phyloP scores from a whole-genome alignment of 768 basidiomycete genomes.

The Pisolithus sp. region DNA sequence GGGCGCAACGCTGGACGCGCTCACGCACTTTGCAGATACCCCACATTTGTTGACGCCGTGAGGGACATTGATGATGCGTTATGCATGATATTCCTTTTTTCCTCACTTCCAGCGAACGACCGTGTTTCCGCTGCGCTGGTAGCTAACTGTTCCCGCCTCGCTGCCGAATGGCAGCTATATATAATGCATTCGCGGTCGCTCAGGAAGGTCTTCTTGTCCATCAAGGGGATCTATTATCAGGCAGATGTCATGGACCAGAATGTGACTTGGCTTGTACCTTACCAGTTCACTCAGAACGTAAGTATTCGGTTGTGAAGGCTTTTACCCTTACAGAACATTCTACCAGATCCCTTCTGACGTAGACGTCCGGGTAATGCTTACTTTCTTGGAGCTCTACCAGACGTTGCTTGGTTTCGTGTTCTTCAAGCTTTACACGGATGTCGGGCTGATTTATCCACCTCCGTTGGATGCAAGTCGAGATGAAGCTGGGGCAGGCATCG shows the following conservation, averaged over 20 bases:
- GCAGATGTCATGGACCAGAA: conserved; percentile 90
- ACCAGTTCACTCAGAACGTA: conserved; percentile 94
- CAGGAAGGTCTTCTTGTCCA: conserved; percentile 89
- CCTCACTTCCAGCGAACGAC: conserved; percentile 81
- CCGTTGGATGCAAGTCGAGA: conserved; percentile 78
- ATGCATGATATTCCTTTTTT: conserved; percentile 91
- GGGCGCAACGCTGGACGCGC: neutral
- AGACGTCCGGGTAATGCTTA: conserved; percentile 95
- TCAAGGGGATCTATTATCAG: conserved; percentile 98
- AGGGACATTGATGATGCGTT: conserved; percentile 97
- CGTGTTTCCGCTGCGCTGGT: conserved; percentile 78
- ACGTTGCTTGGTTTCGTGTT: conserved; percentile 92
- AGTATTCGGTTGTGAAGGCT: conserved; percentile 14
- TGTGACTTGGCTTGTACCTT: conserved; percentile 94
- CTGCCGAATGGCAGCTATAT: conserved; percentile 96
- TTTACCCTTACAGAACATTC: conserved; percentile 6
- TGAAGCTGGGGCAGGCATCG: conserved; percentile 80
- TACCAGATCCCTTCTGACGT: conserved; percentile 86
- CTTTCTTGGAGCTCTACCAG: conserved; percentile 97
- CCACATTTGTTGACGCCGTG: conserved; percentile 91
- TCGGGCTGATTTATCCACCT: conserved; percentile 91
- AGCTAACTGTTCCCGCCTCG: conserved; percentile 83
- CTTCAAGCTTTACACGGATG: conserved; percentile 97
- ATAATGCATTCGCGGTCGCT: conserved; percentile 82
- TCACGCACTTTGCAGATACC: conserved; percentile 58